Evolutionary conservation across 768 basidiomycete species (phyloP).

Genomic region (Hygrophorus pudorinus): DNA sequence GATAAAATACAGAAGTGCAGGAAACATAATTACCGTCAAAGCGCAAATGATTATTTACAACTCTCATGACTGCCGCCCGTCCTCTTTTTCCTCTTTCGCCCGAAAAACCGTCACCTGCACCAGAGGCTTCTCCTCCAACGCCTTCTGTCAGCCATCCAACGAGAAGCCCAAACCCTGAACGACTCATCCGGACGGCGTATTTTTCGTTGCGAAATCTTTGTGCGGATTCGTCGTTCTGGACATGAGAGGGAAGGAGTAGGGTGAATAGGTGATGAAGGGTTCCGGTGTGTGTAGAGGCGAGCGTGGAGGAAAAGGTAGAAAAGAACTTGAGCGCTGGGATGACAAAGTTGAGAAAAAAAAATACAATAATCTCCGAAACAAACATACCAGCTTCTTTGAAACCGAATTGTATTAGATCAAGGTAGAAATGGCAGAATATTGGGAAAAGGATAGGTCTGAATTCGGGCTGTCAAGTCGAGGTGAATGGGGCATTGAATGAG

Average conservation of each 20-base stretch:
- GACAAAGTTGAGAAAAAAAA: constrained; percentile 9
- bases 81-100: constrained; percentile 80
- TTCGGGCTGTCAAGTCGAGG: constrained; percentile 55
- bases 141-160: constrained; percentile 97
- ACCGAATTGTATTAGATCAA: constrained; percentile 86
- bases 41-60: constrained; percentile 87
- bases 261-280: constrained; percentile 74
- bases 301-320: constrained; percentile 54
- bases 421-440: constrained; percentile 94
- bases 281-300: constrained; percentile 54
- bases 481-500: constrained; percentile 6
- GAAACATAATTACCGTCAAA: constrained; percentile 62
- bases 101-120: constrained; percentile 67
- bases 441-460: constrained; percentile 91
- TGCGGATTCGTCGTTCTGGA: constrained; percentile 72
- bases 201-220: constrained; percentile 85
- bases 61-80: constrained; percentile 82
- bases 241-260: constrained; percentile 73
- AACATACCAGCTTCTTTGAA: constrained; percentile 81
- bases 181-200: constrained; percentile 82
- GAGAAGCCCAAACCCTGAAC: constrained; percentile 84
- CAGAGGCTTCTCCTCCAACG: constrained; percentile 74
- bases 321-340: constrained; percentile 65
- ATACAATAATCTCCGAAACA: neutral
- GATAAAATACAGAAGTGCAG: constrained; percentile 2